These are phyloP conservation scores for Ehretia macrophylla DNA, from an alignment of 257 asterid genomes.

Conservation along the genomic window DNA sequence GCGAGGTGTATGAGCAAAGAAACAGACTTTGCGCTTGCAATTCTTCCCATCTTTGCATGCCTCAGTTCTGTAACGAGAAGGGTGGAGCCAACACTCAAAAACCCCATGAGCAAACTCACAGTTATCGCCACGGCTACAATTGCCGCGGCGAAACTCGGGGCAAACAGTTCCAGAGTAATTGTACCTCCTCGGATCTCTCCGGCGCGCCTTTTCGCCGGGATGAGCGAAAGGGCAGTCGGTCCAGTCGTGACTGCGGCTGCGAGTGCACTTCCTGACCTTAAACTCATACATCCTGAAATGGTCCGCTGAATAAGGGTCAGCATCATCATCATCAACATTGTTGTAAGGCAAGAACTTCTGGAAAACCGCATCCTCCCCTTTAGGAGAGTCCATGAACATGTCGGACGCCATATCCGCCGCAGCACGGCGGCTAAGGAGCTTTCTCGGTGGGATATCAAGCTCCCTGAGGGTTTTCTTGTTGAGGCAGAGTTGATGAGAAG, in stretches of 20 bases:
- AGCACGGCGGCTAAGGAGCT: conserved; percentile 51
- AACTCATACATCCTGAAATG: conserved; percentile 88
- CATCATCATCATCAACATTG: conserved; percentile 35
- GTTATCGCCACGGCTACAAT: conserved; percentile 60
- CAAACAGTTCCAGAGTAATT: conserved; percentile 80
- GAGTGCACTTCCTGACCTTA: conserved; percentile 81
- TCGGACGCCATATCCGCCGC: conserved; percentile 10
- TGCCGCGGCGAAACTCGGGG: conserved; percentile 73
- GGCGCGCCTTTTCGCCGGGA: conserved; percentile 90
- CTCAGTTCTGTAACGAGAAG: conserved; percentile 81
- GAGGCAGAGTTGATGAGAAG: conserved; percentile 67
- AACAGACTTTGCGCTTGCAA: conserved; percentile 86
- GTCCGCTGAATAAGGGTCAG: conserved; percentile 79
- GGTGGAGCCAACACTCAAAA: conserved; percentile 96
- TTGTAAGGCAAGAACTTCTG: conserved; percentile 73
- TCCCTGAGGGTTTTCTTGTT: conserved; percentile 63
- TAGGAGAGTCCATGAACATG: conserved; percentile 42
- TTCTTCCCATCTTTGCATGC: conserved; percentile 94
- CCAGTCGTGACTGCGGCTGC: conserved; percentile 98
- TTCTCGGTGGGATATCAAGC: conserved; percentile 80
- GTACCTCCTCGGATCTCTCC: conserved; percentile 84
- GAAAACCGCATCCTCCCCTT: conserved; percentile 39
- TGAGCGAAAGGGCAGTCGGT: conserved; percentile 98
- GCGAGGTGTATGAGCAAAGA: conserved; percentile 76
- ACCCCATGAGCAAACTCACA: conserved; percentile 93